A percentile compares a stretch with the other conserved stretches of the same genome.
Conservation (phyloP, 352 stramenopile genomes). For the Pythium apleroticum region DNA sequence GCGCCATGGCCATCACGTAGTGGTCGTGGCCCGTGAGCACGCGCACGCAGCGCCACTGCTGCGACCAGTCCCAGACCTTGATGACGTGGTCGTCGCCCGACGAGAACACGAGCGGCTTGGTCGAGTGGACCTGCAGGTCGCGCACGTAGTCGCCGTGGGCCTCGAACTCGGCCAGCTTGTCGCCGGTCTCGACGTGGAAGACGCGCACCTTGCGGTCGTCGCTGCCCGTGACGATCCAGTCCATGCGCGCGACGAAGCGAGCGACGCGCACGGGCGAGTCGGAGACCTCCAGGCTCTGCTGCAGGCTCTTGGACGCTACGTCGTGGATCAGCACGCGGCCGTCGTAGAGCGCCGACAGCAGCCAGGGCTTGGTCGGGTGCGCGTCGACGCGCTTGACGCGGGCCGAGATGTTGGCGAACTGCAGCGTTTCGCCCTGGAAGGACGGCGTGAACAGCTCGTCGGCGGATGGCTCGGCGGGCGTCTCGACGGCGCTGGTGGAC, state of each 20-base stretch:
- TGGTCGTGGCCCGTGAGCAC: slow-evolving; percentile 73
- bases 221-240: slow-evolving; percentile 85
- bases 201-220: slow-evolving; percentile 91
- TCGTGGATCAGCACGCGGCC: slow-evolving; percentile 94
- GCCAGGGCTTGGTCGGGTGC: slow-evolving; percentile 90
- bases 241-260: slow-evolving; percentile 83
- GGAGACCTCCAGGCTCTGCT: slow-evolving; percentile 91
- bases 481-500: background rate
- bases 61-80: slow-evolving; percentile 93
- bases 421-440: background rate
- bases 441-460: background rate
- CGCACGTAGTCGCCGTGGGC: slow-evolving; percentile 95
- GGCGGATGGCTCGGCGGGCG: background rate
- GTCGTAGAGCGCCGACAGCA: slow-evolving; percentile 91
- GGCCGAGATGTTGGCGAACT: slow-evolving; percentile 45
- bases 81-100: slow-evolving; percentile 92
- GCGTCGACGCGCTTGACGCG: slow-evolving; percentile 93
- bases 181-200: slow-evolving; percentile 95
- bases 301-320: slow-evolving; percentile 51
- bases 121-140: slow-evolving; percentile 84
- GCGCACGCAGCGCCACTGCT: slow-evolving; percentile 25
- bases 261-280: slow-evolving; percentile 77
- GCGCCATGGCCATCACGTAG: slow-evolving; percentile 95
- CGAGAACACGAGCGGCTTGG: slow-evolving; percentile 85
- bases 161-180: slow-evolving; percentile 88